These are phyloP conservation scores for Drosera spatulata DNA, from an alignment of 179 eudicot genomes.

Conservation along the genomic window DNA sequence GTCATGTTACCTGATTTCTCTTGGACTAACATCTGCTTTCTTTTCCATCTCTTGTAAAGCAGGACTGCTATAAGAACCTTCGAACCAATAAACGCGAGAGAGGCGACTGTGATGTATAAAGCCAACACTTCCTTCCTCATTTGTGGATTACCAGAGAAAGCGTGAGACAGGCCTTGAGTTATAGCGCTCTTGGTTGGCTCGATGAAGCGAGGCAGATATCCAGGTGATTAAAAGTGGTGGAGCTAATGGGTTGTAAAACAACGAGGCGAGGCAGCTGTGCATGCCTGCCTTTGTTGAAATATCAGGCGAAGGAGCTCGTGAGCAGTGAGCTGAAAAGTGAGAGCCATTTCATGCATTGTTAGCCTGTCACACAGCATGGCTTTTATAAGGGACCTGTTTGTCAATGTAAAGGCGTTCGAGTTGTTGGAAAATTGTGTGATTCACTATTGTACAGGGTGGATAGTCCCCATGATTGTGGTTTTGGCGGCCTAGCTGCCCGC, in stretches of 20 bases:
- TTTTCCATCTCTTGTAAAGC: conserved; percentile 67
- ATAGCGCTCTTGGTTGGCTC: conserved; percentile 1
- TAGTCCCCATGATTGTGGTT: too few species aligned
- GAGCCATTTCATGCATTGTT: background rate
- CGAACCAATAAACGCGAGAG: conserved; percentile 52
- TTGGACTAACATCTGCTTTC: conserved; percentile 43
- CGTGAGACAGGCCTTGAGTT: background rate
- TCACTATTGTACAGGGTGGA: too few species aligned
- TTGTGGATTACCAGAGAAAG: conserved; percentile 30
- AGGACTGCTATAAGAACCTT: conserved; percentile 56
- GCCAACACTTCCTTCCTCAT: conserved; percentile 22
- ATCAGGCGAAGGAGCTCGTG: background rate
- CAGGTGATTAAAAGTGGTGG: too few species aligned
- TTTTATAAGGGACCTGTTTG: too few species aligned
- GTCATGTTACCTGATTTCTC: conserved; percentile 46
- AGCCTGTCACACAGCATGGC: too few species aligned
- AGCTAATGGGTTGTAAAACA: background rate
- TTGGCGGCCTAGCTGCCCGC: too few species aligned
- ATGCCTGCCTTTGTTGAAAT: background rate
- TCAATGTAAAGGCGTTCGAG: too few species aligned
- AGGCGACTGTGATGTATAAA: conserved; percentile 48
- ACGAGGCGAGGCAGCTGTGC: background rate
- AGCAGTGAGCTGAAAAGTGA: background rate
- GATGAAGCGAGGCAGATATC: background rate
- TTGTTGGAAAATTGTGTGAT: too few species aligned